Evolutionary conservation across 768 basidiomycete species (phyloP), one percentile per base, ranked within the genome.

Genomic region (Trametes coccinea): DNA sequence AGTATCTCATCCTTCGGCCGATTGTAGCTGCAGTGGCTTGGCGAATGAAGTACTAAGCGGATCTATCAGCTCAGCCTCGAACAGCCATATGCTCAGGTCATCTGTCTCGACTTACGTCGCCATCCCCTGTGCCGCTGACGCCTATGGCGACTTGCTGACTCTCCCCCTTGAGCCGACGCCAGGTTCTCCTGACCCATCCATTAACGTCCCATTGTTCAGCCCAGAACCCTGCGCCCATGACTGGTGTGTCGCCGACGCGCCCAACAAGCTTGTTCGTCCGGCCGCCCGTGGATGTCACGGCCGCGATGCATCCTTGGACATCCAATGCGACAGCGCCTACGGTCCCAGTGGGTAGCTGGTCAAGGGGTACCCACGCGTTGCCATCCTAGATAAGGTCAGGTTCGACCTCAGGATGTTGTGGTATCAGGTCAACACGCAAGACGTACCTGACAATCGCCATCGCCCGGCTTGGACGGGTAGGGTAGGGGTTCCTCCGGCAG

Each of bases 281-380:
- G 1, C 92, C 92, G 39, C 92, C 92, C 0, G 92, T 94, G 0
- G 91, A 92, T 1, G 92, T 93, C 16, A 87, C 75, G 2, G 79
- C 75, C 0, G 86, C 83, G 60, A 93, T 85, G 68, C 90, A 92
- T 0, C 92, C 92, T 27, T 84, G 77, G 5, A 79, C 66, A 69
- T 93, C 92, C 34, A 93, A 76, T 4, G 89, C 91, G 7, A 94
- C 90, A 0, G 92, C 92, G 17, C 92, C 92, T 9, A 94, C 91
- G 0, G 92, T 94, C 10, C 92, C 92, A 14, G 75, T 87, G 4
- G 92, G 89, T 62, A 84, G 75, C 64, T 80, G 73, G 70, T 90
- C 87, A 7, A 89, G 74, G 13, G 76, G 62, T 6, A 70, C 54
- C 13, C 62, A 52, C n/a, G 68, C 54, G 22, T 62, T 61, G 7